Percentiles rank a stretch among this genome's conserved stretches.
These are phyloP conservation scores for Echinosophora koreensis DNA, from an alignment of 306 rosid species.

Conservation along the genomic window DNA sequence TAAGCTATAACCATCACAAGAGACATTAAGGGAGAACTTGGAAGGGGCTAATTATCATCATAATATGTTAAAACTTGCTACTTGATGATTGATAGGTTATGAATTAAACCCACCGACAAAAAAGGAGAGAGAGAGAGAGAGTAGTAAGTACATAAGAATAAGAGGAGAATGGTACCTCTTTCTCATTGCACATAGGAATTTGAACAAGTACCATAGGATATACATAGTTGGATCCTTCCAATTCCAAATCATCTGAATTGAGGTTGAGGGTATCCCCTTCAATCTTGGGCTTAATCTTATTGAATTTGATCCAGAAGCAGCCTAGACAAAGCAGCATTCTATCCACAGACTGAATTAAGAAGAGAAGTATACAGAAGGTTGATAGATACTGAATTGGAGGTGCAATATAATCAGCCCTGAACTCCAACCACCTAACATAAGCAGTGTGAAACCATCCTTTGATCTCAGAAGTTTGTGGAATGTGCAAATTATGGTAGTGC, in stretches of 20 bases:
- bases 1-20: slow-evolving; percentile 3
- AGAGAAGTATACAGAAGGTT: slow-evolving; percentile 62
- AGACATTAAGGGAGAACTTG: not conserved
- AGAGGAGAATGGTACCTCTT: slow-evolving; percentile 61
- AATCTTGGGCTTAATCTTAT: slow-evolving; percentile 65
- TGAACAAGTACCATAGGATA: slow-evolving; percentile 81
- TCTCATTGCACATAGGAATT: slow-evolving; percentile 88
- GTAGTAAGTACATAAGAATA: slow-evolving; percentile 8
- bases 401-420: slow-evolving; percentile 68
- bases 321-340: slow-evolving; percentile 74
- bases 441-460: slow-evolving; percentile 60
- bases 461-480: slow-evolving; percentile 63
- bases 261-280: slow-evolving; percentile 44
- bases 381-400: slow-evolving; percentile 68
- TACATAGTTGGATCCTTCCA: slow-evolving; percentile 53
- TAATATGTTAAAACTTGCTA: slow-evolving; percentile 25
- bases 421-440: slow-evolving; percentile 69
- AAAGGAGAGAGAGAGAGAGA: not conserved
- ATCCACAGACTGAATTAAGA: slow-evolving; percentile 73
- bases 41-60: not conserved
- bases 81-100: slow-evolving; percentile 10
- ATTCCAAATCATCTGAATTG: slow-evolving; percentile 53
- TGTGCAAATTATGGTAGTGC: slow-evolving; percentile 65
- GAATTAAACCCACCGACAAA: slow-evolving; percentile 42
- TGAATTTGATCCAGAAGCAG: slow-evolving; percentile 80